A percentile compares a stretch with the other conserved stretches of the same genome.
Conservation (phyloP, 176 grass and related monocot species). For the Oryza nivara region DNA sequence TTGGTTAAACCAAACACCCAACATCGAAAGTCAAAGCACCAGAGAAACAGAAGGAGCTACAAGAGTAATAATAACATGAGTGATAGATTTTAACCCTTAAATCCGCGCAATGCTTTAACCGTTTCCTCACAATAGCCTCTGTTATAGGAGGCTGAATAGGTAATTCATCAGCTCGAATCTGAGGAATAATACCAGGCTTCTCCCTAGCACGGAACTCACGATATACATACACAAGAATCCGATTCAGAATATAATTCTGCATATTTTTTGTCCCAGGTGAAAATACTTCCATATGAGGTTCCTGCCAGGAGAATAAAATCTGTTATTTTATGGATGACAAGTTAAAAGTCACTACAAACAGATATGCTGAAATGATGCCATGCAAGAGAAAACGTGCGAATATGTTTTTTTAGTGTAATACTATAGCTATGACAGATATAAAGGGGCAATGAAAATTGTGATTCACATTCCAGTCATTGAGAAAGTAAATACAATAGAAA, state of each 20-base stretch:
- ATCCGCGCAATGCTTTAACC: constrained; percentile 92
- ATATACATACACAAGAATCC: constrained; percentile 83
- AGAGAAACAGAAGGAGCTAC: constrained; percentile 5
- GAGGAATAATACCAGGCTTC: constrained; percentile 65
- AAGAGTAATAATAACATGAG: constrained; percentile 16
- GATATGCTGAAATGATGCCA: constrained; percentile 16
- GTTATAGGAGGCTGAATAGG: constrained; percentile 81
- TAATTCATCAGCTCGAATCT: constrained; percentile 80
- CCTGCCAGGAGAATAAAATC: constrained; percentile 57
- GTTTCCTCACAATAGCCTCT: constrained; percentile 69
- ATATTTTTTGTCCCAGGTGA: constrained; percentile 71
- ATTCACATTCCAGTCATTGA: constrained; percentile 7
- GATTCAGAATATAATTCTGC: constrained; percentile 83
- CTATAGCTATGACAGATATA: not conserved
- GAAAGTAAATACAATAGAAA: constrained; percentile 1
- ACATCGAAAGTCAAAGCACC: not conserved
- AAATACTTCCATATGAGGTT: constrained; percentile 96
- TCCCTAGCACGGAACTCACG: constrained; percentile 88
- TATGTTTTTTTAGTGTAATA: not conserved
- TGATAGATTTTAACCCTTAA: constrained; percentile 59
- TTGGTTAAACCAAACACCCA: constrained; percentile 19
- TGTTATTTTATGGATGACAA: constrained; percentile 18
- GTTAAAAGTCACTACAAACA: constrained; percentile 23
- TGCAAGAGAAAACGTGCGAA: constrained; percentile 16
- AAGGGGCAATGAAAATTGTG: not conserved